These are phyloP conservation scores for Eurotiales sp. DNA, from an alignment of 2,329 filamentous ascomycete species.

Conservation along the genomic window DNA sequence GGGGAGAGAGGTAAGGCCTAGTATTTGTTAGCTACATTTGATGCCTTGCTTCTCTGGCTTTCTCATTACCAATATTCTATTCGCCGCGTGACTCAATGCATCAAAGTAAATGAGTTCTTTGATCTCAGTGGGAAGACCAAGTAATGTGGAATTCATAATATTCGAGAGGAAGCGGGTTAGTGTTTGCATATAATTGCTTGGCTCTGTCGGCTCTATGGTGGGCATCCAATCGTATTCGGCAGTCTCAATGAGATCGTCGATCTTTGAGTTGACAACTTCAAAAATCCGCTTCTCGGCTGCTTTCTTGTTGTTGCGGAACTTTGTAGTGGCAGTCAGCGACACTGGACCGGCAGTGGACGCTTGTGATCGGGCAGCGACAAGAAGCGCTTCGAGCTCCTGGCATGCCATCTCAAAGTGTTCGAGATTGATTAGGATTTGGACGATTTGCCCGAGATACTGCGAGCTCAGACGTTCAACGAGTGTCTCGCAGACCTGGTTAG, in stretches of 20 bases:
- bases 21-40: no score
- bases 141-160: constrained; percentile 91
- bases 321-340: constrained; percentile 74
- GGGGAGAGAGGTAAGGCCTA: constrained; percentile 71
- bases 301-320: constrained; percentile 88
- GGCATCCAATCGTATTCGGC: constrained; percentile 91
- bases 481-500: constrained; percentile 83
- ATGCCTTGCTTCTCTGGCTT: not conserved
- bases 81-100: constrained; percentile 83
- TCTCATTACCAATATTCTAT: constrained; percentile 68
- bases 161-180: constrained; percentile 88
- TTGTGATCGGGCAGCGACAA: constrained; percentile 80
- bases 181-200: constrained; percentile 93
- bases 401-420: constrained; percentile 96
- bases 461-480: constrained; percentile 84
- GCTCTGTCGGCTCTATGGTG: constrained; percentile 61
- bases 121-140: constrained; percentile 91
- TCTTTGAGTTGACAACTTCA: constrained; percentile 97
- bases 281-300: constrained; percentile 97
- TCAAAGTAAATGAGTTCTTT: constrained; percentile 98
- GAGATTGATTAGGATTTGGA: constrained; percentile 95
- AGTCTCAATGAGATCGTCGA: constrained; percentile 93
- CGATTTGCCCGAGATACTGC: constrained; percentile 95
- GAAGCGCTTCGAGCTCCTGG: constrained; percentile 77
- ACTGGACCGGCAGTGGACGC: constrained; percentile 74